These are phyloP conservation scores for Parachaetomium inaequale DNA, from an alignment of 495 filamentous ascomycete species.

Conservation along the genomic window DNA sequence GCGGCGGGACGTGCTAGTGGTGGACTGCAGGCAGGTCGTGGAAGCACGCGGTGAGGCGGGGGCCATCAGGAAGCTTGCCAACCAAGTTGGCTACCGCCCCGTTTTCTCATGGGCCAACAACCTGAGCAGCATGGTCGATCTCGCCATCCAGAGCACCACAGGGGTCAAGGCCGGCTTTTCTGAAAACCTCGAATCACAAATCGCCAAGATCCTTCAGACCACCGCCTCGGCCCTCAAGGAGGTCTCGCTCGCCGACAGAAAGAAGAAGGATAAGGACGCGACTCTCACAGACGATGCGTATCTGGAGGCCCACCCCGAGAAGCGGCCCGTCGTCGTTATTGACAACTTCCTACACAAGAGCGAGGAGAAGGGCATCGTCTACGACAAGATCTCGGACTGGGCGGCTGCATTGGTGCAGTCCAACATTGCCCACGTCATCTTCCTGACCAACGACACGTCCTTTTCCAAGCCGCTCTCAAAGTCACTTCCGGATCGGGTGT, in stretches of 20 bases:
- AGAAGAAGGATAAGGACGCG: constrained; percentile 70
- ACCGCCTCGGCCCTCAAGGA: constrained; percentile 74
- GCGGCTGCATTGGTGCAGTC: constrained; percentile 78
- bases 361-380: constrained; percentile 67
- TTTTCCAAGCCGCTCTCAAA: constrained; percentile 85
- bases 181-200: constrained; percentile 86
- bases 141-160: constrained; percentile 89
- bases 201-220: constrained; percentile 88
- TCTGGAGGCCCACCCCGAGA: constrained; percentile 85
- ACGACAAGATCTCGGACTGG: constrained; percentile 91
- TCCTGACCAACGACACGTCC: constrained; percentile 88
- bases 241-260: constrained; percentile 64
- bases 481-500: constrained; percentile 84
- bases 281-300: constrained; percentile 79
- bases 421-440: constrained; percentile 95
- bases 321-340: constrained; percentile 79
- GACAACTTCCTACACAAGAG: constrained; percentile 90
- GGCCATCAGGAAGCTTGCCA: constrained; percentile 77
- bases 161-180: constrained; percentile 94
- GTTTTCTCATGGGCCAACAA: constrained; percentile 97
- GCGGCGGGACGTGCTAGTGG: constrained; percentile 73
- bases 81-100: constrained; percentile 84
- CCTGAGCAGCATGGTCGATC: constrained; percentile 83
- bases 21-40: constrained; percentile 92
- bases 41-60: constrained; percentile 88